These are phyloP conservation scores for Exserohilum turcica DNA, from an alignment of 2,329 filamentous ascomycete genomes.

Conservation along the genomic window DNA sequence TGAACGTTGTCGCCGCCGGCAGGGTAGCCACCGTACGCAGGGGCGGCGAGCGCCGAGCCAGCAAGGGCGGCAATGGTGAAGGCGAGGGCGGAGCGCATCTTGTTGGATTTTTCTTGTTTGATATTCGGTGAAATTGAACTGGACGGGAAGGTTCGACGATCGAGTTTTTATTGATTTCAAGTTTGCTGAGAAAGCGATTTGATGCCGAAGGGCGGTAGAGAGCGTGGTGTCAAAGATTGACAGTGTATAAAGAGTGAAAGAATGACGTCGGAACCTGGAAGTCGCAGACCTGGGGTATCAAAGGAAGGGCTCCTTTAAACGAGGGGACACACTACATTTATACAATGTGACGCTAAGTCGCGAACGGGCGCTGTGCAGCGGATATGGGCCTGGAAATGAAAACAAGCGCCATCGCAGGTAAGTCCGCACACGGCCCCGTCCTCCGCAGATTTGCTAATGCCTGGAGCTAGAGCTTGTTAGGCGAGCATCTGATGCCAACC, in stretches of 20 bases:
- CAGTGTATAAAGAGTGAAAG: conserved; percentile 32
- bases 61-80: conserved; percentile 38
- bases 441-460: conserved; percentile 35
- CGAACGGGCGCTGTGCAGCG: conserved; percentile 20
- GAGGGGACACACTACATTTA: conserved; percentile 34
- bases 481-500: conserved; percentile 21
- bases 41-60: conserved; percentile 37
- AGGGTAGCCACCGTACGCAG: conserved; percentile 11
- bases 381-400: conserved; percentile 30
- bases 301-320: conserved; percentile 10
- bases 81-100: conserved; percentile 36
- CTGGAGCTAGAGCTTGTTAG: conserved; percentile 25
- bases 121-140: conserved; percentile 12
- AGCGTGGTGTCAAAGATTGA: conserved; percentile 41
- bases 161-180: conserved; percentile 17
- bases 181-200: conserved; percentile 28
- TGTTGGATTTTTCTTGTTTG: conserved; percentile 25
- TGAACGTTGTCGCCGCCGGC: conserved; percentile 20
- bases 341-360: conserved; percentile 24
- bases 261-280: conserved; percentile 41
- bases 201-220: conserved; percentile 39
- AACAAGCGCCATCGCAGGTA: conserved; percentile 27
- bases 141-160: conserved; percentile 24
- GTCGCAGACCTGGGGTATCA: conserved; percentile 40
- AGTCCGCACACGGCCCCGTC: conserved; percentile 23